Evolutionary conservation across 306 rosid genomes (phyloP), one percentile per base, ranked within the genome.

Genomic region (Adenanthera pavonina): DNA sequence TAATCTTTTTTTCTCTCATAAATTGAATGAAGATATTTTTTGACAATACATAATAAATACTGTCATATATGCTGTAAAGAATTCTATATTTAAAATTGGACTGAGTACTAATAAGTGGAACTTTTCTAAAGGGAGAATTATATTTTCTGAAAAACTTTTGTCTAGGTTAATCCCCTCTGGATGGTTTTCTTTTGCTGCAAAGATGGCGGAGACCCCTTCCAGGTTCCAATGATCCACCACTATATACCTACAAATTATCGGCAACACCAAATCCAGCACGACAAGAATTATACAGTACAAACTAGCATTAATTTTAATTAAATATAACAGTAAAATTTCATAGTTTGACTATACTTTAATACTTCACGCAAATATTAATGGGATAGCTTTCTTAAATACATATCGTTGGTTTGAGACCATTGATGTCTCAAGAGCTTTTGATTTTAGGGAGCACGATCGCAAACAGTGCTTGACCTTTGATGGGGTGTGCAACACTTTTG

Each of bases 381-480:
- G 17, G 38, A 59, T 8, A 59, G 14, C 2, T 59, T 8, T 19
- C 7, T 54, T 54, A 6, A 5, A 57, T 19, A 57, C 0, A 19
- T n/a, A 25, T 19, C 8, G 35, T 0, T 19, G 12, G 62, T 19
- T 56, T 56, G 61, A 6, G 61, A 56, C 9, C 12, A 57, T 8
- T 19, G 34, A 4, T 25, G 16, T 8, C 13, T 59, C 35, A 3
- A 15, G 10, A 40, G 11, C 40, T 30, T 60, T 1, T 3, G 67
- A 7, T 60, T 30, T 11, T 4, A 1, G 67, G 67, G 14, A 59
- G 68, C 61, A 73, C 53, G 69, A 8, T 49, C 73, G 54, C 38
- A 66, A 47, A 56, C 65, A 80, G 8, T 16, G 48, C 25, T 54
- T 53, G 73, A 54, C 80, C 38, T 68, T 74, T 40, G 72, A 81